Evolutionary conservation across 345 rosid genomes (phyloP).

Genomic region (Boechera retrofracta): DNA sequence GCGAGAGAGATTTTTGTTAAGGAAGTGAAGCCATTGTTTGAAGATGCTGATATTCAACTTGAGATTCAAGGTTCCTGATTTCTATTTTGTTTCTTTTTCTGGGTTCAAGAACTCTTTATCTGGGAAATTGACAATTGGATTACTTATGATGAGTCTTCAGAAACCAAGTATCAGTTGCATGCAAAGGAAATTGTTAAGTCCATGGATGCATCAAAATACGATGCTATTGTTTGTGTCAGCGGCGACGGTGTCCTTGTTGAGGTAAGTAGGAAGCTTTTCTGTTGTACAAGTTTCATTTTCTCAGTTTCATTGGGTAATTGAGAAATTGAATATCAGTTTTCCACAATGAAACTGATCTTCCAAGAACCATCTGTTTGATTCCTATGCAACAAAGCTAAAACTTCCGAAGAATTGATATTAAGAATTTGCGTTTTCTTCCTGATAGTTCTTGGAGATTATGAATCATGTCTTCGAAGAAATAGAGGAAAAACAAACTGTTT

Average conservation of each 20-base stretch:
- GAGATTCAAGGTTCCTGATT: constrained; percentile 66
- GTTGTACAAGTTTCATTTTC: too few relatives aligned
- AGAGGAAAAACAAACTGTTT: too few relatives aligned
- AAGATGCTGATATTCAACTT: constrained; percentile 72
- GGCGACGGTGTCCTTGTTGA: constrained; percentile 96
- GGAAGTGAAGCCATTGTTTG: constrained; percentile 78
- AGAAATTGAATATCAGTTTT: too few relatives aligned
- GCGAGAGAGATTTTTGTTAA: constrained; percentile 66
- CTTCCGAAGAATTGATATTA: too few relatives aligned
- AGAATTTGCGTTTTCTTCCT: too few relatives aligned
- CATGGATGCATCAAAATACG: constrained; percentile 68
- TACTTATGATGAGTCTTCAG: constrained; percentile 48
- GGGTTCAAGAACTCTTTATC: not conserved
- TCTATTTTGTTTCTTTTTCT: not conserved
- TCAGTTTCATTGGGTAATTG: too few relatives aligned
- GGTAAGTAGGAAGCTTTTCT: constrained; percentile 48
- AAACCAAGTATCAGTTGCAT: constrained; percentile 73
- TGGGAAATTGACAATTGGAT: not conserved
- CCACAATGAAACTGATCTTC: too few relatives aligned
- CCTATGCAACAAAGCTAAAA: too few relatives aligned
- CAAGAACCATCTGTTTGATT: too few relatives aligned
- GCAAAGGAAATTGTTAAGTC: constrained; percentile 72
- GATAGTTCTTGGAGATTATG: too few relatives aligned
- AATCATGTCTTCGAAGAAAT: too few relatives aligned
- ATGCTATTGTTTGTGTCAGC: constrained; percentile 94